These are phyloP conservation scores for Ambispora gerdemannii DNA, from an alignment of 192 early-diverging fungal genomes.

Conservation along the genomic window DNA sequence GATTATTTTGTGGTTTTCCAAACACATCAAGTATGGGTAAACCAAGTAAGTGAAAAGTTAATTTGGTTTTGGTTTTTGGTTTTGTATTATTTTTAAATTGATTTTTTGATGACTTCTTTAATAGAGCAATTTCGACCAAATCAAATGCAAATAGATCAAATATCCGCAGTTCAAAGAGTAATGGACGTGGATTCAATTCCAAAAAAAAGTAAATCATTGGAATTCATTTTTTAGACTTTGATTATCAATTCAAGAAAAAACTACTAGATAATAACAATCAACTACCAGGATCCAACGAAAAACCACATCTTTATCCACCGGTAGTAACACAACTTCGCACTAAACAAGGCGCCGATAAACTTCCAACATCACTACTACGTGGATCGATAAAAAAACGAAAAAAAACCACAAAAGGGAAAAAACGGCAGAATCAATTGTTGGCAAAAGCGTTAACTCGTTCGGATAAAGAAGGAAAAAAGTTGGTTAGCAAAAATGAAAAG, in stretches of 20 bases:
- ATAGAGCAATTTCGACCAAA: not conserved
- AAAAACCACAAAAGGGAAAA: slow-evolving; percentile 11
- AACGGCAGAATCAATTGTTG: not conserved
- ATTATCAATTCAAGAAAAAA: too few species aligned
- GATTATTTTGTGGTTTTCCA: too few species aligned
- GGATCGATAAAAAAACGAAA: slow-evolving; percentile 3
- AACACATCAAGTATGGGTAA: too few species aligned
- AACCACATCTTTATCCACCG: not conserved
- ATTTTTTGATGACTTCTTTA: not conserved
- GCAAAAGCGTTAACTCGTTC: not conserved
- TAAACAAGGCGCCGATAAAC: slow-evolving; percentile 2
- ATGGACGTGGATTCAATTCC: not conserved
- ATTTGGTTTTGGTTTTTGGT: too few species aligned
- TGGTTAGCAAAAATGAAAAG: not conserved
- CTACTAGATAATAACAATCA: too few species aligned
- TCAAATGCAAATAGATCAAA: slow-evolving; percentile 16
- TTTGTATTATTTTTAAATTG: not conserved
- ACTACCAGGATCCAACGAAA: too few species aligned
- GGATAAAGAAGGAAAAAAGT: slow-evolving; percentile 3
- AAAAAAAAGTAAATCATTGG: not conserved
- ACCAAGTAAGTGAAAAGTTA: slow-evolving; percentile 1
- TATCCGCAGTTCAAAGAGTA: not conserved
- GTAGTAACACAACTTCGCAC: not conserved
- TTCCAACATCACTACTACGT: not conserved
- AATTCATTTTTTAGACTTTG: not conserved